Conservation (phyloP, 2,329 filamentous ascomycete genomes). For the Colletotrichum eremochloae region DNA sequence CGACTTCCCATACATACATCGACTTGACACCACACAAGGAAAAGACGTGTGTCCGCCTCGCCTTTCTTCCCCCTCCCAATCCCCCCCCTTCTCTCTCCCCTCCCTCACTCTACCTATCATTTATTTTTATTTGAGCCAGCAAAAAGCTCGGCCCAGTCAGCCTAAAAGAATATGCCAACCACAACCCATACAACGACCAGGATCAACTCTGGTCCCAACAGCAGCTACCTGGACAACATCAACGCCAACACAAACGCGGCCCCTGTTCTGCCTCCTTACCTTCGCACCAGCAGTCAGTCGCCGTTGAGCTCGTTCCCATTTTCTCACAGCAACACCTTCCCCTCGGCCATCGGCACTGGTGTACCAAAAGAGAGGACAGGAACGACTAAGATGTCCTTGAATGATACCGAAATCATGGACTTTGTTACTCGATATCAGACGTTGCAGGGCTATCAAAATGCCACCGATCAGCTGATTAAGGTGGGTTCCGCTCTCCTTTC, state of each 20-base stretch:
- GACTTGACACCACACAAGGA: slow-evolving; percentile 14
- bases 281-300: slow-evolving; percentile 24
- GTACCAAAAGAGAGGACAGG: slow-evolving; percentile 21
- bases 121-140: slow-evolving; percentile 2
- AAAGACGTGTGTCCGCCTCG: slow-evolving; percentile 13
- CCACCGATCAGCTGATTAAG: slow-evolving; percentile 61
- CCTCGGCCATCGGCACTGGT: slow-evolving; percentile 25
- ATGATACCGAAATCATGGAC: slow-evolving; percentile 53
- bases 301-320: slow-evolving; percentile 17
- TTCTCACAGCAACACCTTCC: slow-evolving; percentile 20
- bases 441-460: slow-evolving; percentile 57
- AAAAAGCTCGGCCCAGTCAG: slow-evolving; percentile 10
- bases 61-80: neutral
- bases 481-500: slow-evolving; percentile 49
- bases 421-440: slow-evolving; percentile 63
- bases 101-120: slow-evolving; percentile 1
- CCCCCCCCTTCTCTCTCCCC: neutral
- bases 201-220: slow-evolving; percentile 17
- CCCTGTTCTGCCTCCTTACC: slow-evolving; percentile 32
- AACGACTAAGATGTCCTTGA: slow-evolving; percentile 45
- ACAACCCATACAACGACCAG: slow-evolving; percentile 31
- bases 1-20: slow-evolving; percentile 18
- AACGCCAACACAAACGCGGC: slow-evolving; percentile 15
- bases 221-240: slow-evolving; percentile 19
- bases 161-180: slow-evolving; percentile 21